Percentiles rank a stretch among this genome's conserved stretches.
Conservation (phyloP, 306 rosid genomes). For the Prunus mume region DNA sequence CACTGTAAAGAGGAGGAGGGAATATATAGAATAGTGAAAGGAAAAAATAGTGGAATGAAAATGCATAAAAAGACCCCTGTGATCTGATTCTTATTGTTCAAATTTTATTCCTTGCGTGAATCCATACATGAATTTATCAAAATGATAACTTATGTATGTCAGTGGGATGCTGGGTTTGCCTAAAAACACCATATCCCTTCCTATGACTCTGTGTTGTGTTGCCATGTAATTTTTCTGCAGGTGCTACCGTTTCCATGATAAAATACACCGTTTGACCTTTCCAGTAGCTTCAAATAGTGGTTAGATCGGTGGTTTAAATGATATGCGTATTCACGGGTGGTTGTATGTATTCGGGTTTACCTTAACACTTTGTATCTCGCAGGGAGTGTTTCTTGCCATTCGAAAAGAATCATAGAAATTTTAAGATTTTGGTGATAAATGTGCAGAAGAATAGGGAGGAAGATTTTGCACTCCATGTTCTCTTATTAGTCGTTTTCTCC, state of each 20-base stretch:
- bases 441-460: neutral
- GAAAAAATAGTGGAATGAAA: slow-evolving; percentile 31
- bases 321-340: neutral
- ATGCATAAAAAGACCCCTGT: slow-evolving; percentile 24
- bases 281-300: neutral
- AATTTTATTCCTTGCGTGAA: slow-evolving; percentile 49
- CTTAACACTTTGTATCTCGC: neutral
- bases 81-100: slow-evolving; percentile 54
- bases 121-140: slow-evolving; percentile 37
- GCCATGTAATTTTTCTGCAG: neutral
- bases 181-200: neutral
- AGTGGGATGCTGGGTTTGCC: slow-evolving; percentile 10
- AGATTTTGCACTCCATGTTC: neutral
- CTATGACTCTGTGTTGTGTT: neutral
- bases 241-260: neutral
- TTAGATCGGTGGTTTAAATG: neutral
- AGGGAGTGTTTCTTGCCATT: neutral
- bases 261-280: neutral
- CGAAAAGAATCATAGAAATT: neutral
- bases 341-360: neutral
- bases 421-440: neutral
- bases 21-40: slow-evolving; percentile 39
- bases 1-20: slow-evolving; percentile 50
- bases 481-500: too few relatives aligned
- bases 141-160: slow-evolving; percentile 26